phyloP scores from a whole-genome alignment of 2,329 filamentous ascomycete species.

The Sporothrix sp. region DNA sequence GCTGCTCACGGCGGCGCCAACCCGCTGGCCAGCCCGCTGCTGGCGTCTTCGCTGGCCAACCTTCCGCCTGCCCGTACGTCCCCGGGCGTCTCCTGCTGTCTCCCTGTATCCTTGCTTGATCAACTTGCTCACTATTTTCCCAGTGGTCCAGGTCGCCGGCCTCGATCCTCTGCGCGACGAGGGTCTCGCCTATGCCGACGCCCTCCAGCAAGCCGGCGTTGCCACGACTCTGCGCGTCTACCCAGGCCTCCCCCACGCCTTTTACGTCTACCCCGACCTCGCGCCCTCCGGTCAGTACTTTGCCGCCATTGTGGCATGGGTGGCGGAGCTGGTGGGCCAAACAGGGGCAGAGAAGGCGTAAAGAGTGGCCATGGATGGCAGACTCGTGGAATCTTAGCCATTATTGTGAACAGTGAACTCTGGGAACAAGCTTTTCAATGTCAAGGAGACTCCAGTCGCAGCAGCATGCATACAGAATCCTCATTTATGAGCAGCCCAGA shows the following conservation, averaged over 20 bases:
- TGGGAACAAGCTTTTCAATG: too few relatives aligned
- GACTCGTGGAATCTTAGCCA: too few relatives aligned
- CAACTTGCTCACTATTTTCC: neutral
- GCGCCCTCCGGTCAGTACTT: neutral
- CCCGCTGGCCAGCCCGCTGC: conserved; percentile 13
- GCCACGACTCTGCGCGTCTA: neutral
- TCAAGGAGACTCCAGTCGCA: too few relatives aligned
- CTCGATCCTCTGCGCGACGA: conserved; percentile 7
- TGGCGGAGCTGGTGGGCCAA: neutral
- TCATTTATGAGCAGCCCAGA: too few relatives aligned
- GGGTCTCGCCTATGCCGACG: conserved; percentile 5
- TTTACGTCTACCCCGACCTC: conserved; percentile 8
- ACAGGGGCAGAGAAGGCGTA: neutral
- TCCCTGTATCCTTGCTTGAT: neutral
- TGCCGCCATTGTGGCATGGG: neutral
- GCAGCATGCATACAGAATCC: too few relatives aligned
- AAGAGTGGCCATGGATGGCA: too few relatives aligned
- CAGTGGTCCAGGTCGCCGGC: conserved; percentile 8
- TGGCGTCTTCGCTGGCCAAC: conserved; percentile 10
- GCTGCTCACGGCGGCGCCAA: conserved; percentile 5
- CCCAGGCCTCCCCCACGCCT: conserved; percentile 5
- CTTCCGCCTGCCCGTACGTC: conserved; percentile 18
- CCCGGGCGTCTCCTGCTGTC: neutral
- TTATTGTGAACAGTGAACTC: too few relatives aligned
- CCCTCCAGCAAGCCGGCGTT: neutral